These are phyloP conservation scores for Xylaria cubensis DNA, from an alignment of 495 filamentous ascomycete species.

Conservation along the genomic window DNA sequence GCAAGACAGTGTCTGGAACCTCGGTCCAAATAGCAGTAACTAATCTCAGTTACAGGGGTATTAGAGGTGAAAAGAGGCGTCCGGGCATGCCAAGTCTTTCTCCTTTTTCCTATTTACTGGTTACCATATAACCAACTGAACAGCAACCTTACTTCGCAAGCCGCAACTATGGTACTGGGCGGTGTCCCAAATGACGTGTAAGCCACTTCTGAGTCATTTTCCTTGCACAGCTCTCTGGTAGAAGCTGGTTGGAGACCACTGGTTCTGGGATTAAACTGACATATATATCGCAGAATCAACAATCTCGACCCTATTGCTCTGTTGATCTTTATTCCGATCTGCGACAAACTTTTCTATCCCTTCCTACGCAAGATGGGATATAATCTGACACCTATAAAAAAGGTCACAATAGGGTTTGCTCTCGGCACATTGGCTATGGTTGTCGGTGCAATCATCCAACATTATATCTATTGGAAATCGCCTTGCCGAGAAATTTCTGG, in stretches of 20 bases:
- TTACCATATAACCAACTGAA: slow-evolving; percentile 55
- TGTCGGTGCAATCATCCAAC: slow-evolving; percentile 68
- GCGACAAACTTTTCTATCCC: slow-evolving; percentile 74
- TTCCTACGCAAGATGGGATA: slow-evolving; percentile 65
- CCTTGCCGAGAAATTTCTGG: slow-evolving; percentile 56
- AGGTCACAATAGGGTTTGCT: slow-evolving; percentile 73
- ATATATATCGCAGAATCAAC: slow-evolving; percentile 48
- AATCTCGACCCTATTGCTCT: slow-evolving; percentile 80
- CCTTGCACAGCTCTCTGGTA: background rate
- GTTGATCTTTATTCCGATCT: slow-evolving; percentile 80
- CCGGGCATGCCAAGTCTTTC: slow-evolving; percentile 71
- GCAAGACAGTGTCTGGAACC: no score
- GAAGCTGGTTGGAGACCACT: background rate
- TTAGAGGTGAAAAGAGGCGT: slow-evolving; percentile 74
- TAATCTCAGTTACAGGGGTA: slow-evolving; percentile 46
- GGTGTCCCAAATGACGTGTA: slow-evolving; percentile 78
- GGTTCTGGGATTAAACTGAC: background rate
- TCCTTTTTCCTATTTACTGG: slow-evolving; percentile 65
- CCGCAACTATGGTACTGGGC: slow-evolving; percentile 70
- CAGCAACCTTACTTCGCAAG: slow-evolving; percentile 80
- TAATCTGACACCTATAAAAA: slow-evolving; percentile 75
- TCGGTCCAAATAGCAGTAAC: no score
- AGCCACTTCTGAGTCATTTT: background rate
- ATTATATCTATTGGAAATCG: slow-evolving; percentile 71
- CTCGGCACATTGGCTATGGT: slow-evolving; percentile 68